Percentiles rank a stretch among this genome's conserved stretches.
phyloP scores from a whole-genome alignment of 2,329 filamentous ascomycete species.

The Clarireedia monteithiana region DNA sequence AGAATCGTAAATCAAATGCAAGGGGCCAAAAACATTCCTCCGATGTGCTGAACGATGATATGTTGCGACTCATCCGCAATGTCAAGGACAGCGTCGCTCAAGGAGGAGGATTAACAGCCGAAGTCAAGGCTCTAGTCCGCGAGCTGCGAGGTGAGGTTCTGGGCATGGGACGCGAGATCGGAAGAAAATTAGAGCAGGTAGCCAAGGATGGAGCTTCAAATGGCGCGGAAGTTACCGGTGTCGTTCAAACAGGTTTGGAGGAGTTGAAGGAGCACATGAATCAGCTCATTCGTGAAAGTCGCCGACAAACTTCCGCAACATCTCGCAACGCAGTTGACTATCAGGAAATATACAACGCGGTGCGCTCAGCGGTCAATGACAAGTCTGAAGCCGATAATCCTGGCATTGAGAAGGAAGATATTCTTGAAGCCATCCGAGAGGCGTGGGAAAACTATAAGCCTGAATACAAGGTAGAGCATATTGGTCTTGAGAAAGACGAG shows the following conservation, averaged over 20 bases:
- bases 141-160: slow-evolving; percentile 88
- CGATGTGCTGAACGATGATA: slow-evolving; percentile 65
- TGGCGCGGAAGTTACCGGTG: slow-evolving; percentile 55
- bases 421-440: slow-evolving; percentile 78
- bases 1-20: slow-evolving; percentile 14
- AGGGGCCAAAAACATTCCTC: slow-evolving; percentile 7
- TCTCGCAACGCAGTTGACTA: slow-evolving; percentile 63
- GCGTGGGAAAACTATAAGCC: slow-evolving; percentile 94
- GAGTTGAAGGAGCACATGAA: slow-evolving; percentile 83
- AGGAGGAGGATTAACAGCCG: slow-evolving; percentile 79
- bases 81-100: slow-evolving; percentile 90
- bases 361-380: slow-evolving; percentile 65
- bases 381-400: slow-evolving; percentile 41
- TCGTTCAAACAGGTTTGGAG: slow-evolving; percentile 72
- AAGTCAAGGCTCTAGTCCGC: slow-evolving; percentile 83
- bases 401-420: slow-evolving; percentile 66
- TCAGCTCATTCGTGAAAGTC: slow-evolving; percentile 66
- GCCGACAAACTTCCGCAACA: slow-evolving; percentile 59
- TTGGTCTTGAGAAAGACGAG: slow-evolving; percentile 84
- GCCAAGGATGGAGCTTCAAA: slow-evolving; percentile 38
- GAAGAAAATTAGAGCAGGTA: slow-evolving; percentile 73
- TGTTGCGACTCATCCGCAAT: slow-evolving; percentile 72
- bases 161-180: slow-evolving; percentile 88
- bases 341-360: slow-evolving; percentile 77
- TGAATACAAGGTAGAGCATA: slow-evolving; percentile 82